Evolutionary conservation across 2,329 filamentous ascomycete genomes (phyloP), one percentile per base, ranked within the genome.

Genomic region (Phaeomoniella chlamydospora): DNA sequence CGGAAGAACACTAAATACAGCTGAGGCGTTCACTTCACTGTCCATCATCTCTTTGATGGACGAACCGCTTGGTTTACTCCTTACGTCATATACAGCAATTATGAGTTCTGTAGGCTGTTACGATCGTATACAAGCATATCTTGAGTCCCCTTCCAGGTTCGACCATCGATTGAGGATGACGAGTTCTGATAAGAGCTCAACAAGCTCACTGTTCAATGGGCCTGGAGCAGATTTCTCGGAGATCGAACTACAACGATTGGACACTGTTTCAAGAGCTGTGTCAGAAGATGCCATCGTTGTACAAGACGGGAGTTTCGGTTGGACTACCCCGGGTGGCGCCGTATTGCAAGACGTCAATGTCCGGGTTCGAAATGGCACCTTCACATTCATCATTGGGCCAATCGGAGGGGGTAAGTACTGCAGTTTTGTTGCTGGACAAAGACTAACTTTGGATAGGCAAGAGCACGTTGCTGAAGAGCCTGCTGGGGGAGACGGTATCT

Each of bases 11-110:
- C 46, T 67, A 14, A 57, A 59, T 29, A 59, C 60, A 3, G 54
- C 59, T 2, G 56, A 49, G 4, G 58, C 61, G 1, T 67, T 63
- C 41, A 65, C 64, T 1, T 62, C 64, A 2, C 43, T 68, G 3
- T 64, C 64, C 0, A 55, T 68, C 0, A 64, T 67, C 36, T 55
- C 59, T 0, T 52, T 68, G 5, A 45, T 67, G 3, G 53, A 62
- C 1, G 61, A 67, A 30, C 64, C 64, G 4, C 16, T 34, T 9
- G 32, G 14, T 13, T 17, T 34, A 18, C 32, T 34, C 6, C n/a
- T 18, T n/a, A 17, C n/a, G 9, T 17, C 32, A n/a, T 12, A 17
- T 10, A 12, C 17, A 13, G n/a, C 9, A 15, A n/a, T 26, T 31
- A 16, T 36, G 33, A 29, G 41, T 18, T 43, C 43, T 1, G n/a